Evolutionary conservation across 2,329 filamentous ascomycete genomes (phyloP).

Genomic region (Ophidiomyces ophidiicola): DNA sequence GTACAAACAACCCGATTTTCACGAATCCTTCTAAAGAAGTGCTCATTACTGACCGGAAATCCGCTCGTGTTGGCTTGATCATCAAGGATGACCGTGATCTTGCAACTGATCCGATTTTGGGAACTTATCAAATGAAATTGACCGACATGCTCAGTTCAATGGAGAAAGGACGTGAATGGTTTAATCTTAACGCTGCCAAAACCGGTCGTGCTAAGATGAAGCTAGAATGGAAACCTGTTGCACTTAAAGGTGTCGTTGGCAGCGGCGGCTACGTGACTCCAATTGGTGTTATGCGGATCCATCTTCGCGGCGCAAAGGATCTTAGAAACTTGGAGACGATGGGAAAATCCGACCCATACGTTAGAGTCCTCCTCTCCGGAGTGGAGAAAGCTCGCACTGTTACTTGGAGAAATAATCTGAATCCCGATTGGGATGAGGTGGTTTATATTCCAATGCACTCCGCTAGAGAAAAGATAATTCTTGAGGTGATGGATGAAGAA

Average conservation of each 20-base stretch:
- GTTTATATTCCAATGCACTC: conserved; percentile 88
- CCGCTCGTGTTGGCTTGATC: conserved; percentile 76
- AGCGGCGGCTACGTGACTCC: conserved; percentile 84
- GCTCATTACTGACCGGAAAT: conserved; percentile 84
- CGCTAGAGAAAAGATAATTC: conserved; percentile 63
- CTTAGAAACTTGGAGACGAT: conserved; percentile 88
- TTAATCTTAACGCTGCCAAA: conserved; percentile 68
- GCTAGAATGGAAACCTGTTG: conserved; percentile 90
- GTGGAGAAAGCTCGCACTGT: conserved; percentile 86
- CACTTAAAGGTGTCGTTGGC: conserved; percentile 61
- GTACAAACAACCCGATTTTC: conserved; percentile 96
- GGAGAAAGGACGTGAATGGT: conserved; percentile 93
- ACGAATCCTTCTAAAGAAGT: conserved; percentile 86
- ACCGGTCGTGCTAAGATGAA: conserved; percentile 80
- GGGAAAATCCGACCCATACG: conserved; percentile 95
- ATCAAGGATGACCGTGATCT: conserved; percentile 94
- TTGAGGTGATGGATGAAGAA: conserved; percentile 97
- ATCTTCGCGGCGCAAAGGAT: conserved; percentile 71
- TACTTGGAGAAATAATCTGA: conserved; percentile 89
- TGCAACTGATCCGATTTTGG: conserved; percentile 67
- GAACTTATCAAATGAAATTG: conserved; percentile 88
- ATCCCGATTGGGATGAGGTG: conserved; percentile 91
- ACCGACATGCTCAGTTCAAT: conserved; percentile 86
- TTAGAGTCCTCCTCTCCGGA: conserved; percentile 74
- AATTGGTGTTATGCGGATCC: conserved; percentile 87